These are phyloP conservation scores for Gossypium herbaceum DNA, from an alignment of 345 rosid genomes.

Conservation along the genomic window DNA sequence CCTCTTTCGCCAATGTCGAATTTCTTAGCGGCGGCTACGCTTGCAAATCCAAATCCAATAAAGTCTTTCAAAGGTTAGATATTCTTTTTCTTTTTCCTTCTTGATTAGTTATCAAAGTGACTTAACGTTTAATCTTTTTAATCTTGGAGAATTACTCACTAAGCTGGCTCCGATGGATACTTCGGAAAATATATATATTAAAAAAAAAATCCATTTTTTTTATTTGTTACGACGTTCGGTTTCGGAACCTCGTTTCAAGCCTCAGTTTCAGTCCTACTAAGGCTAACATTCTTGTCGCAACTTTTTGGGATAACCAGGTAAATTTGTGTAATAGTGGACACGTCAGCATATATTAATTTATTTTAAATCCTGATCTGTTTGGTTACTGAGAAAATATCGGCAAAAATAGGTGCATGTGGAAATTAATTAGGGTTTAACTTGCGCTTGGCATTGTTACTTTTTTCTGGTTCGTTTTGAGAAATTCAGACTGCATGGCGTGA, in stretches of 20 bases:
- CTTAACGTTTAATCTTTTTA: background rate
- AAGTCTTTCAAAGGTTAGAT: slow-evolving; percentile 63
- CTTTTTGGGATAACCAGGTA: slow-evolving; percentile 89
- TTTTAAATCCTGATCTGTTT: background rate
- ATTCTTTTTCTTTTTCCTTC: background rate
- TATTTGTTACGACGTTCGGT: slow-evolving; percentile 36
- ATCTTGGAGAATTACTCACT: no score
- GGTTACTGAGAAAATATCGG: background rate
- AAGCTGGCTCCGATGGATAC: no score
- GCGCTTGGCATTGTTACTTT: background rate
- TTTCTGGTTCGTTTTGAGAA: no score
- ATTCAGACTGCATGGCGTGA: background rate
- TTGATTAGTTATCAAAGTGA: background rate
- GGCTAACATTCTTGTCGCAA: slow-evolving; percentile 78
- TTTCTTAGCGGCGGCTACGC: slow-evolving; percentile 13
- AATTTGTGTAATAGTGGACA: background rate
- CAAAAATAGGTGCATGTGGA: background rate
- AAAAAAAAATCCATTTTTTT: background rate
- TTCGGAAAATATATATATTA: no score
- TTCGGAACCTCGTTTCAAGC: slow-evolving; percentile 77
- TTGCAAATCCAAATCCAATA: slow-evolving; percentile 59
- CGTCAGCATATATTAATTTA: background rate
- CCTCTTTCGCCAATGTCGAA: background rate
- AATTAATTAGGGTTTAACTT: background rate
- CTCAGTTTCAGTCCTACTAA: slow-evolving; percentile 78